Base-by-base conservation (phyloP, 2,329 filamentous ascomycete genomes). In the Blumeriella jaapii region DNA sequence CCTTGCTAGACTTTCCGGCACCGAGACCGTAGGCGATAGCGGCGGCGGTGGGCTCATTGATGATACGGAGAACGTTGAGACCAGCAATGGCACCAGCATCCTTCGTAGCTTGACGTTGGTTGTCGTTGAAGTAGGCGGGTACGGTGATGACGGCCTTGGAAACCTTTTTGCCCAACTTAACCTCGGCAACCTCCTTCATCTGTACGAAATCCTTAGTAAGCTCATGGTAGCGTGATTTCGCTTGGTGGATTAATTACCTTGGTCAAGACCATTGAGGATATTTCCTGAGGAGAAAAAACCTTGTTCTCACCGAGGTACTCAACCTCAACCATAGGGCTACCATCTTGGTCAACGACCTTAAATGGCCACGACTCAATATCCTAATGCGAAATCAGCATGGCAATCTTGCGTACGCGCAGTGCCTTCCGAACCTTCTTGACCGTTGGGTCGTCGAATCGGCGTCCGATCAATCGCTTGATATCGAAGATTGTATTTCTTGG, bases 121-220 rank as follows among this genome's bases (percentile, higher is more conserved):
- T 94, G 78, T 98, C 91, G 75, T 96, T 96, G 84, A 98, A 98
- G 77, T 98, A 98, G 61, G 91, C 91, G 40, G 91, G 91, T 40
- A 96, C 91, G 45, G 91, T 98, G 65, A 98, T 87, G 62, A 98
- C 91, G 49, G 91, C 91, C 78, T 96, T 96, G 69, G 91, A 79
- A 57, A 96, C 87, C 72, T 91, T 93, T 81, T 93, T 94, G 65
- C 86, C 91, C 56, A 98, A 78, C 77, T 98, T 96, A 65, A 73
- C 74, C 74, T 98, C 91, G 57, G 91, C 91, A 61, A 95, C 86
- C 69, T 98, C 91, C 76, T 94, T 93, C 89, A 96, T 95, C 89
- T 93, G 56, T 53, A 51, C n/a, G 18, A 15, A 22, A 31, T 13
- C 20, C 13, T 16, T 22, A 11, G 14, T 40, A 31, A 40, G 30